Conservation (phyloP, 164 flowering plant species). For the Chloranthus sessilifolius region DNA sequence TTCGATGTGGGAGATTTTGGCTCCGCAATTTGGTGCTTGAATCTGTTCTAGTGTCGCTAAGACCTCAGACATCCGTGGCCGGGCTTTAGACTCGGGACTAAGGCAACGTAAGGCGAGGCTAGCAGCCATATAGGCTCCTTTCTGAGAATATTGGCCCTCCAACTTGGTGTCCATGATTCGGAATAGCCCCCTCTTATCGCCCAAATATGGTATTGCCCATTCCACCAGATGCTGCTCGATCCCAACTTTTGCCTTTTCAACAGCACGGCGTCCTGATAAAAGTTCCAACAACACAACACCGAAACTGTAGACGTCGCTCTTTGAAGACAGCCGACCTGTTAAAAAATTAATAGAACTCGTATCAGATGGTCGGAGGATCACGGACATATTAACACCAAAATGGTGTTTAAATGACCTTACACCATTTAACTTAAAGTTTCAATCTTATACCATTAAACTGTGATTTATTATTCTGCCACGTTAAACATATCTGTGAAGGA, state of each 20-base stretch:
- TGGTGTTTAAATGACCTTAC: no score
- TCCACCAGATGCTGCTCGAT: conserved; percentile 47
- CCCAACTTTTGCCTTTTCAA: conserved; percentile 39
- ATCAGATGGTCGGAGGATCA: no score
- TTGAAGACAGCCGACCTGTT: conserved; percentile 52
- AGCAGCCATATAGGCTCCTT: conserved; percentile 58
- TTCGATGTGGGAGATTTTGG: conserved; percentile 25
- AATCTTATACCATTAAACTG: no score
- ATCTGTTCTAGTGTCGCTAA: conserved; percentile 54
- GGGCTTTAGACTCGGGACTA: conserved; percentile 37
- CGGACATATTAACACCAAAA: no score
- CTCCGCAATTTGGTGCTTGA: conserved; percentile 31
- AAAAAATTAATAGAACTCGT: neutral
- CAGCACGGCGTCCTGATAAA: conserved; percentile 51
- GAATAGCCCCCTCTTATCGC: conserved; percentile 21
- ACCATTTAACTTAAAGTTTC: no score
- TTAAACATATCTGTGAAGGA: no score
- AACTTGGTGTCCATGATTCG: conserved; percentile 65
- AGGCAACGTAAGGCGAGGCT: conserved; percentile 62
- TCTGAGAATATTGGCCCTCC: conserved; percentile 66
- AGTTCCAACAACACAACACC: conserved; percentile 68
- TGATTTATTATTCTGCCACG: no score
- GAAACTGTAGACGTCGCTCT: conserved; percentile 59
- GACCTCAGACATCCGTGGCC: conserved; percentile 73
- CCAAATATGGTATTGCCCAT: conserved; percentile 53